phyloP scores from a whole-genome alignment of 176 grass and related monocot genomes.

The Musa schizocarpa region DNA sequence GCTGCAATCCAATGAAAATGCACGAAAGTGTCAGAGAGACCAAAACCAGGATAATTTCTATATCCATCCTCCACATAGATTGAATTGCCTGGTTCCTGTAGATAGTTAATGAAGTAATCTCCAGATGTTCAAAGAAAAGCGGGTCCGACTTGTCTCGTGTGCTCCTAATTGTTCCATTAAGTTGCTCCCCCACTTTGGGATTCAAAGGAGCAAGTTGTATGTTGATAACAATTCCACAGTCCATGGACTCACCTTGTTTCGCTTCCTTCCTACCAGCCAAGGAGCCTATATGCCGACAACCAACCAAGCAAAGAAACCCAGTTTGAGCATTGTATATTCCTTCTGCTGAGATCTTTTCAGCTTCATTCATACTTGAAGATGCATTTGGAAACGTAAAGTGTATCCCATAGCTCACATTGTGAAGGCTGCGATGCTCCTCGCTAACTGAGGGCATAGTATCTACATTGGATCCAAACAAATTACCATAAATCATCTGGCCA shows the following conservation, averaged over 20 bases:
- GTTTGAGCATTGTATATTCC: constrained; percentile 63
- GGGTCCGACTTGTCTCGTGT: constrained; percentile 50
- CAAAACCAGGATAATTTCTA: constrained; percentile 70
- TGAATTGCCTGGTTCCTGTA: constrained; percentile 29
- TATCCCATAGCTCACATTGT: constrained; percentile 65
- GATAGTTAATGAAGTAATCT: constrained; percentile 45
- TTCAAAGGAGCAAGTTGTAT: constrained; percentile 63
- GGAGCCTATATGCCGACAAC: constrained; percentile 27
- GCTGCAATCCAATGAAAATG: constrained; percentile 52
- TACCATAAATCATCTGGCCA: constrained; percentile 22
- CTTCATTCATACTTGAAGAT: constrained; percentile 32
- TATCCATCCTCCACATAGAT: constrained; percentile 65
- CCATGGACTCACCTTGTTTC: constrained; percentile 20
- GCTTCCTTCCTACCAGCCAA: neutral
- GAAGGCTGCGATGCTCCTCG: neutral
- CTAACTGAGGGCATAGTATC: neutral
- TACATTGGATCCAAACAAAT: neutral
- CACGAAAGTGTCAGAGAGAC: constrained; percentile 69
- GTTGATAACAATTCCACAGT: constrained; percentile 51
- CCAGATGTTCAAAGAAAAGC: constrained; percentile 55
- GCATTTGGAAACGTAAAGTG: constrained; percentile 36
- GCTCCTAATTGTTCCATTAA: constrained; percentile 51
- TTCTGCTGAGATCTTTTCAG: constrained; percentile 45
- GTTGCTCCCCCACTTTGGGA: constrained; percentile 26
- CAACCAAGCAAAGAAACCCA: constrained; percentile 63